Base-by-base conservation (phyloP, 2,329 filamentous ascomycete species). In the Calonectria leucothoes region DNA sequence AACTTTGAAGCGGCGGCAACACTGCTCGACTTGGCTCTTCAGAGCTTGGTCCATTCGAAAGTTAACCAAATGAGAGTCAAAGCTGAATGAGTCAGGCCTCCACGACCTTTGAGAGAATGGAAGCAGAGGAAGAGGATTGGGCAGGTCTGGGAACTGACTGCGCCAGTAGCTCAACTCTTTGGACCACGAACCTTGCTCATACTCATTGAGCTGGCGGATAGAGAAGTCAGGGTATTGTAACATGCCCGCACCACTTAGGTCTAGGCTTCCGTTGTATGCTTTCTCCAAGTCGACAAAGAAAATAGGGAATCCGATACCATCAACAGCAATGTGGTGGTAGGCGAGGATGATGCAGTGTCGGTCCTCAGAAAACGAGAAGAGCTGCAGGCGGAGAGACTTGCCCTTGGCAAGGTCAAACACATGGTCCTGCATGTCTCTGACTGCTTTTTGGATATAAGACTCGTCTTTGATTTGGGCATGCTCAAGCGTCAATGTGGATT, bases 121-220 rank as follows among this genome's bases (percentile, higher is more conserved):
- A 7, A 75, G 51, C 6, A 75, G 7, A 0, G 74, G 52, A 0
- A 75, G 37, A 3, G 72, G 57, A 3, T 68, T 25, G 10, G 74
- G 72, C 3, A 33, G 14, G 7, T 69, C 45, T 7, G 57, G 6
- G 3, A 75, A 72, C 15, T 75, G 72, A 1, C 39, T 31, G 27
- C 69, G 69, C 74, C 74, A 75, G 52, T 67, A 72, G 6, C 20
- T 12, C 7, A 75, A 23, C 12, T 74, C 69, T 3, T 55, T 31
- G 23, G 61, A 42, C 55, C 31, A 51, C 6, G 42, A 29, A 7
- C 57, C 57, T 48, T 63, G 55, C 29, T 55, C 51, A 55, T 55
- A 55, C 51, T 55, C 29, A 33, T 15, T 15, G 27, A 55, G 51
- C 17, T 55, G 51, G 17, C 51, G 51, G 17, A 55, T 27, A n/a